Evolutionary conservation across 1,284 basidiomycete genomes (phyloP).

Genomic region (Ceratobasidium sp.): DNA sequence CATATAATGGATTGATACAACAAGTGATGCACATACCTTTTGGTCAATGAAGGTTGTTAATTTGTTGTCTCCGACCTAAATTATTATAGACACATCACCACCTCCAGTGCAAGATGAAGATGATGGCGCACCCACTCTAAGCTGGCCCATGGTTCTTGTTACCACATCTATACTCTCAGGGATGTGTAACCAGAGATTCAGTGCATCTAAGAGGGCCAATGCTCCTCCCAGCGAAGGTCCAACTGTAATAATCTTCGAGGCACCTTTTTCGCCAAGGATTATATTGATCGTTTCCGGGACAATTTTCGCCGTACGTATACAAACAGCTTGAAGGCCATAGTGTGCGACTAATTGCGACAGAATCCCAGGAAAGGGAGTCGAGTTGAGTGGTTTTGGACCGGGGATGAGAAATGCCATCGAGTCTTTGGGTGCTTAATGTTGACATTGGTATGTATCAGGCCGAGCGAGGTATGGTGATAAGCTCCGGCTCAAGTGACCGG

Average conservation of each 20-base stretch:
- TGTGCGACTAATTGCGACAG: background rate
- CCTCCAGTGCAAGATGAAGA: background rate
- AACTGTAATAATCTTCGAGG: conserved; percentile 33
- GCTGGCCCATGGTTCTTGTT: conserved; percentile 18
- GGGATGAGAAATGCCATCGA: no score
- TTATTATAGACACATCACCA: background rate
- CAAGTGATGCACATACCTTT: background rate
- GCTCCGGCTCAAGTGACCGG: no score
- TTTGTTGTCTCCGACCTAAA: conserved; percentile 64
- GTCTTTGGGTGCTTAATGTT: no score
- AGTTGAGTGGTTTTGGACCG: no score
- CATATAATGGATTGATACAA: background rate
- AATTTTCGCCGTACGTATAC: background rate
- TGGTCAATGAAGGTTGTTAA: conserved; percentile 65
- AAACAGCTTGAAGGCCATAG: background rate
- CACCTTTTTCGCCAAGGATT: conserved; percentile 17
- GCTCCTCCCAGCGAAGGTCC: conserved; percentile 51
- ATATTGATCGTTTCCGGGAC: conserved; percentile 32
- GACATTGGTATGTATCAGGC: no score
- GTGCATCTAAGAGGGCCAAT: conserved; percentile 56
- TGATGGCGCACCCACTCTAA: conserved; percentile 38
- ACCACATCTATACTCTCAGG: conserved; percentile 30
- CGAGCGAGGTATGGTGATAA: no score
- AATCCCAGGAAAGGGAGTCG: background rate
- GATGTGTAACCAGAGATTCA: conserved; percentile 34